Percentiles rank a stretch among this genome's conserved stretches.
phyloP scores from a whole-genome alignment of 1,284 basidiomycete genomes.

The Volvariella surrecta region DNA sequence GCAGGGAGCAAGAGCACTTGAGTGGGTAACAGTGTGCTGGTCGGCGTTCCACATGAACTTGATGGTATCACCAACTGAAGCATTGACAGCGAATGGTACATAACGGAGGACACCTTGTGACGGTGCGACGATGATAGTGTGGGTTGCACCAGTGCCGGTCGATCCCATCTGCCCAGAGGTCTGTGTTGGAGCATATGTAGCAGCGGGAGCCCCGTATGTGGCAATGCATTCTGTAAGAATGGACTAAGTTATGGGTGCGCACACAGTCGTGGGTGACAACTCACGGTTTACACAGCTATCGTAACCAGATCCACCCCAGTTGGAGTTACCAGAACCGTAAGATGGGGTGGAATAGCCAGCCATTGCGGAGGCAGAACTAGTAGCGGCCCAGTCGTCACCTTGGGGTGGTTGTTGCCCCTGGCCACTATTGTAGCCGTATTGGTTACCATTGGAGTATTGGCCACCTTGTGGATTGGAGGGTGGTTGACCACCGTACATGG shows the following conservation, averaged over 20 bases:
- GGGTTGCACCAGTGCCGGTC: conserved; percentile 44
- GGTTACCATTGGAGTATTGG: not conserved
- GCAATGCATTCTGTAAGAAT: conserved; percentile 51
- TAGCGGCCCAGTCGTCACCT: conserved; percentile 1
- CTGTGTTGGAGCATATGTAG: conserved; percentile 31
- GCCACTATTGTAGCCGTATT: not conserved
- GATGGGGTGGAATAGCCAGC: conserved; percentile 30
- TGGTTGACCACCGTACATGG: too few relatives aligned
- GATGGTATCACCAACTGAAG: conserved; percentile 67
- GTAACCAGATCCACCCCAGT: conserved; percentile 52
- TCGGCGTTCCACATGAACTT: conserved; percentile 66
- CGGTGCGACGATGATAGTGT: conserved; percentile 71
- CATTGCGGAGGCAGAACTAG: conserved; percentile 21
- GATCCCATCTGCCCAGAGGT: conserved; percentile 25
- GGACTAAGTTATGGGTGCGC: conserved; percentile 1
- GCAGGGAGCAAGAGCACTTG: conserved; percentile 54
- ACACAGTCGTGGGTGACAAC: conserved; percentile 17
- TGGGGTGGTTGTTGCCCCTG: conserved; percentile 2
- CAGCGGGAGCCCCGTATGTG: conserved; percentile 36
- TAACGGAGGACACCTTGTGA: conserved; percentile 67
- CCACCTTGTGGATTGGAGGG: not conserved
- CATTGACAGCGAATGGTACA: conserved; percentile 65
- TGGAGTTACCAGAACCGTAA: conserved; percentile 60
- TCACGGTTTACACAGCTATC: conserved; percentile 63
- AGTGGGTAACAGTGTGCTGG: conserved; percentile 73